Evolutionary conservation across 2,329 filamentous ascomycete species (phyloP), one percentile per base, ranked within the genome.

Genomic region (Albophoma yamanashiensis): DNA sequence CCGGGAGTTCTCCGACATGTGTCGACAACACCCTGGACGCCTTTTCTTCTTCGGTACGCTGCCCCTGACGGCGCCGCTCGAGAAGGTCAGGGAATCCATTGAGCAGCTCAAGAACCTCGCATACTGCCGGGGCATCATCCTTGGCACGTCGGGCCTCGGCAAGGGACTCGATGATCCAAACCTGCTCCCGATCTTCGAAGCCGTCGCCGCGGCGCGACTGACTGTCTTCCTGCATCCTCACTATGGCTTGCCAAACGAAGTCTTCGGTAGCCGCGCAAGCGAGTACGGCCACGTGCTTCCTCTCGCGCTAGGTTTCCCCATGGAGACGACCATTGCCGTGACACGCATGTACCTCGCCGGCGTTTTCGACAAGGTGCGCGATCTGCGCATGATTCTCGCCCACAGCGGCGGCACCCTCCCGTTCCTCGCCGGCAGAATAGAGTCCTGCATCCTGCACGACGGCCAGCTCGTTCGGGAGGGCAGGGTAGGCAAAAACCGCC

Each of bases 291-390:
- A 96, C 71, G 91, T 96, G 0, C 79, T 97, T 2, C 89, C 92
- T 0, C 78, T 97, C 0, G 90, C 91, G 0, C 77, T 97, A 4
- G 92, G 92, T 0, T 96, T 96, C 70, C 92, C 92, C 0, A 83
- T 97, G 65, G 92, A 97, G 75, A 97, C 92, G 0, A 96, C 92
- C 1, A 93, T 97, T 66, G 91, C 92, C 0, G 87, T 96, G 2
- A 85, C 89, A 4, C 81, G 92, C 55, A 95, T 97, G 91, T 86
- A 91, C 59, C 78, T 97, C n/a, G 83, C 88, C 0, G 89, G 91
- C 0, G 89, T 95, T 0, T 96, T 94, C 72, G 91, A 96, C 71
- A 79, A 83, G 12, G 88, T 91, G 53, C 82, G 82, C 0, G 76
- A 78, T 11, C 74, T 97, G 62, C 80, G 84, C 27, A 85, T 97